Conservation (phyloP, 805 yeast species). For the Candida boidinii region DNA sequence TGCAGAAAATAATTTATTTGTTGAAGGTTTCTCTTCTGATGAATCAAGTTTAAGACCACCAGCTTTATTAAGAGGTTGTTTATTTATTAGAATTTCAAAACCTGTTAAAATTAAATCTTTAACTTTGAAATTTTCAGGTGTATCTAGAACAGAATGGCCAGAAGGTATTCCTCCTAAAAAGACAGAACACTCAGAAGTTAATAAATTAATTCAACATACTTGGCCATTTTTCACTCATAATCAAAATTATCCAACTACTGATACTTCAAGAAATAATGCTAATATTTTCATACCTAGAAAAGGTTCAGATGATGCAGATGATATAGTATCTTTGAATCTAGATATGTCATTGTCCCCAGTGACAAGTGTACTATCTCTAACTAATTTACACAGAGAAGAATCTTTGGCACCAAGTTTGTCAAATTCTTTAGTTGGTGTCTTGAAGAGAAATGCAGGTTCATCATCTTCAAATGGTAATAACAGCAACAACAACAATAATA, state of each 20-base stretch:
- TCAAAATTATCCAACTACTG: constrained; percentile 17
- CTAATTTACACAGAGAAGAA: neutral
- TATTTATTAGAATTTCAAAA: constrained; percentile 60
- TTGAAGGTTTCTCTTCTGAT: constrained; percentile 69
- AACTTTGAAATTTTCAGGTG: constrained; percentile 54
- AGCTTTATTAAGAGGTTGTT: constrained; percentile 70
- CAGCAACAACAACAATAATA: constrained; percentile 2
- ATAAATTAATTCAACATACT: constrained; percentile 63
- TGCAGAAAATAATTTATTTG: constrained; percentile 72
- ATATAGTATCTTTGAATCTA: constrained; percentile 27
- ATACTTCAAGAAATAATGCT: constrained; percentile 35
- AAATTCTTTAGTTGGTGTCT: constrained; percentile 18
- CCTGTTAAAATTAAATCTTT: constrained; percentile 65
- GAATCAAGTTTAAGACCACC: constrained; percentile 68
- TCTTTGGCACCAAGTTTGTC: constrained; percentile 16
- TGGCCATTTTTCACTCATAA: constrained; percentile 77
- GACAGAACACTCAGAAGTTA: constrained; percentile 53
- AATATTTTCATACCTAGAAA: constrained; percentile 30
- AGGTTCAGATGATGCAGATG: constrained; percentile 18
- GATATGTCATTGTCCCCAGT: constrained; percentile 24
- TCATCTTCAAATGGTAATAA: constrained; percentile 12
- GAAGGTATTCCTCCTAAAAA: constrained; percentile 95
- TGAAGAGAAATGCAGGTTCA: constrained; percentile 18
- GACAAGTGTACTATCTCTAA: constrained; percentile 10
- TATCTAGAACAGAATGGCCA: constrained; percentile 87